Conservation (phyloP, 1,284 basidiomycete genomes). For the Taiwanofungus camphoratus region DNA sequence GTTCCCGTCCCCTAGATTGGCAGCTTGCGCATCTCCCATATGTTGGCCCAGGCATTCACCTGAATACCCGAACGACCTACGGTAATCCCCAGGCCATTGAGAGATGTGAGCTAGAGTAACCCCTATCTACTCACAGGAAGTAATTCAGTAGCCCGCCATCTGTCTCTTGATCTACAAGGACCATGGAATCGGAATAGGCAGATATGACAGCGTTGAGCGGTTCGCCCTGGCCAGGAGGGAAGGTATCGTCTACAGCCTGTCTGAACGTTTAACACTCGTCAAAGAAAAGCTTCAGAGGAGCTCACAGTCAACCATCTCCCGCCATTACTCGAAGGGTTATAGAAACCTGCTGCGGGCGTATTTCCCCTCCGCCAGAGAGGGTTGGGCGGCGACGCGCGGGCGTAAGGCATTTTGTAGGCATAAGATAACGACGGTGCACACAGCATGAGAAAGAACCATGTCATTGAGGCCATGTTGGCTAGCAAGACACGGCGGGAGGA, state of each 20-base stretch:
- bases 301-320: conserved; percentile 46
- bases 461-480: conserved; percentile 24
- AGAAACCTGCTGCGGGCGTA: conserved; percentile 38
- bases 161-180: conserved; percentile 57
- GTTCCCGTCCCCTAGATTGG: conserved; percentile 82
- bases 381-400: conserved; percentile 12
- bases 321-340: conserved; percentile 34
- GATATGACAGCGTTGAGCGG: conserved; percentile 87
- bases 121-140: conserved; percentile 41
- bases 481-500: conserved; percentile 15
- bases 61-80: conserved; percentile 56
- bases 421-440: conserved; percentile 20
- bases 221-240: conserved; percentile 76
- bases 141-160: conserved; percentile 82
- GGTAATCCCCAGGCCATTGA: neutral
- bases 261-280: conserved; percentile 7
- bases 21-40: conserved; percentile 62
- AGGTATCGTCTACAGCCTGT: conserved; percentile 56
- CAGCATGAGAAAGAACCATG: conserved; percentile 22
- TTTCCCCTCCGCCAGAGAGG: conserved; percentile 20
- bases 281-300: conserved; percentile 1
- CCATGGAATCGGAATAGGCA: conserved; percentile 68
- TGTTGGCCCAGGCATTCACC: conserved; percentile 85
- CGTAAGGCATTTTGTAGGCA: conserved; percentile 6
- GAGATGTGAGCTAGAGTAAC: neutral